Base-by-base conservation (phyloP, 306 rosid genomes). In the Purshia tridentata region DNA sequence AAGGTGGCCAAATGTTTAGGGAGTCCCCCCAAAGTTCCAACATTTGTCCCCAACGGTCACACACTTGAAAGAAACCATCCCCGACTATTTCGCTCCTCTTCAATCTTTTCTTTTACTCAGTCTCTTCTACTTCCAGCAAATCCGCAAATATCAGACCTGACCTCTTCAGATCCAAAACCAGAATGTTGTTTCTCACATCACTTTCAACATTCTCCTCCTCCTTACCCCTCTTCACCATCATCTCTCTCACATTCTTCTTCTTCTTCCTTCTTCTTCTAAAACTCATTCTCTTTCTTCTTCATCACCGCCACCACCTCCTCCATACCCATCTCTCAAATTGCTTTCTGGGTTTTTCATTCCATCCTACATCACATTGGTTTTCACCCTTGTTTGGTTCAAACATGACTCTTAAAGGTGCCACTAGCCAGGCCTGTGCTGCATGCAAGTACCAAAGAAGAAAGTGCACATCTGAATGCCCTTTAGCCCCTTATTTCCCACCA, bases 381-480 rank as follows among this genome's bases (percentile, higher is more conserved):
- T 12, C 3, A 15, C 40, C 22, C 6, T 8, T 16, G 39, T 37
- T 40, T 9, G 20, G 47, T 10, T 14, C 8, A 52, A 67, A 58
- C 3, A 88, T 91, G 94, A 85, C 92, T 78, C 90, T 85, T 10
- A 91, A 88, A 76, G 90, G 94, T 48, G 84, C 89, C 70, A 78
- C 90, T 48, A 76, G 84, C 67, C 90, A 85, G 67, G 97, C 97
- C 42, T 91, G 97, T 61, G 92, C 94, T 1, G 92, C 94, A 1
- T 91, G 97, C 83, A 91, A 86, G 66, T 82, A 65, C 69, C 97
- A 85, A 54, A 78, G 97, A 54, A 72, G 94, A 74, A 85, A 81
- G 62, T 91, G 97, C 85, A 83, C 89, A 8, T 16, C 88, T 4
- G 90, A 86, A 49, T 91, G 97, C 65, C 78, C 67, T 52, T 82